phyloP scores from a whole-genome alignment of 768 basidiomycete genomes.

The Amanita inopinata region DNA sequence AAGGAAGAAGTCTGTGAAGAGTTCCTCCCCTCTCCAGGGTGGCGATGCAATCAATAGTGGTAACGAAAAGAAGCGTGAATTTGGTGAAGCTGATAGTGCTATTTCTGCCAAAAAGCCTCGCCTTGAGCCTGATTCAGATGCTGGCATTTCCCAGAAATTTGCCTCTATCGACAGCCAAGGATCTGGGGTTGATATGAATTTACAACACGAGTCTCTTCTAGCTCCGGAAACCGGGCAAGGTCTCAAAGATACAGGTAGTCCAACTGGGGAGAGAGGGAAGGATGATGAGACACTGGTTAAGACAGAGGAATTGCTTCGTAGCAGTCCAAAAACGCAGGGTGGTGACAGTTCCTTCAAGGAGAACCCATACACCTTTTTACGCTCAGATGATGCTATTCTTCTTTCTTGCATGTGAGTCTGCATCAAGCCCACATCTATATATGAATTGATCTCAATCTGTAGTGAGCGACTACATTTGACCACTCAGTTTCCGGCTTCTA shows the following conservation, averaged over 20 bases:
- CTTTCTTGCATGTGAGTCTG: slow-evolving; percentile 58
- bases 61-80: slow-evolving; percentile 47
- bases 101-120: slow-evolving; percentile 14
- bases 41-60: not conserved
- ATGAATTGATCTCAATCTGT: not conserved
- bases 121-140: slow-evolving; percentile 2
- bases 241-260: no score
- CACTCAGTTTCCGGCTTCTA: slow-evolving; percentile 59
- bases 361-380: slow-evolving; percentile 81
- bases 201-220: no score
- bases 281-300: no score
- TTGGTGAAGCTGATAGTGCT: slow-evolving; percentile 30
- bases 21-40: no score
- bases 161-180: no score
- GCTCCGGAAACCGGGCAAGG: no score
- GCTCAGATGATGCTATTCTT: slow-evolving; percentile 61
- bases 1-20: slow-evolving; percentile 22
- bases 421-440: not conserved
- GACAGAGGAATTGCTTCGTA: slow-evolving; percentile 10
- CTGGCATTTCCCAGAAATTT: no score
- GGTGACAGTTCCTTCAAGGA: slow-evolving; percentile 60
- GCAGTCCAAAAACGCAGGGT: slow-evolving; percentile 14
- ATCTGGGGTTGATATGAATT: no score
- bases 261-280: no score
- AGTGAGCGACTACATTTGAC: slow-evolving; percentile 69